Conservation (phyloP, 78 protist species). For the Parvularia atlantis region DNA sequence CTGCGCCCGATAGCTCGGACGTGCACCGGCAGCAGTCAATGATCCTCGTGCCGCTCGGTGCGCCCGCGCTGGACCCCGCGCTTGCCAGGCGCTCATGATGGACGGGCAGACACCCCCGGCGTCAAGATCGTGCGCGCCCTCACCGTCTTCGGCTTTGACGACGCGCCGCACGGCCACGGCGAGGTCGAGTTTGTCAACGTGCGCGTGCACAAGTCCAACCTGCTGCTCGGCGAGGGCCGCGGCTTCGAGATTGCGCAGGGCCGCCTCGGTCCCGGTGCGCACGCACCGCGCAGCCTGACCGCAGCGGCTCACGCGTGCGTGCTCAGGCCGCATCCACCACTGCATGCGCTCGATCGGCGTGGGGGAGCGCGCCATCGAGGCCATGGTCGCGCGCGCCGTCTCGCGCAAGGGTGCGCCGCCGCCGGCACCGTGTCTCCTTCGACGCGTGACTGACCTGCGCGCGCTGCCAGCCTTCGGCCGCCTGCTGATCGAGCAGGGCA, state of each 20-base stretch:
- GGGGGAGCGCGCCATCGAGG: slow-evolving; percentile 41
- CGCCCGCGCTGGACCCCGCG: slow-evolving; percentile 15
- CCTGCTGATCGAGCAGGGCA: too few species aligned
- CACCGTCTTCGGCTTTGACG: slow-evolving; percentile 56
- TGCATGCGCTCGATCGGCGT: slow-evolving; percentile 70
- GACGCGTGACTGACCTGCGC: too few species aligned
- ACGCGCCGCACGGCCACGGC: slow-evolving; percentile 70
- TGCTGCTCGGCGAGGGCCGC: slow-evolving; percentile 55
- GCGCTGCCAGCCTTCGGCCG: too few species aligned
- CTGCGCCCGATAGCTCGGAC: slow-evolving; percentile 8
- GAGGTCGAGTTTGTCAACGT: slow-evolving; percentile 45
- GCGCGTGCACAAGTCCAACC: slow-evolving; percentile 39
- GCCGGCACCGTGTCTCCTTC: too few species aligned
- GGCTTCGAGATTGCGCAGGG: slow-evolving; percentile 67
- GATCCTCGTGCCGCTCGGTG: slow-evolving; percentile 68
- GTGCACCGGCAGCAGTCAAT: slow-evolving; percentile 53
- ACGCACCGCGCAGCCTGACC: too few species aligned
- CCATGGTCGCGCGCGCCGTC: slow-evolving; percentile 27
- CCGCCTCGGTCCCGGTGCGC: too few species aligned
- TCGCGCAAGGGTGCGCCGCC: slow-evolving; percentile 16
- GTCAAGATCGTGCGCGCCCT: slow-evolving; percentile 37
- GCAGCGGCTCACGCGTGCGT: too few species aligned
- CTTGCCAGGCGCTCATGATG: not conserved
- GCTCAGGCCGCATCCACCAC: slow-evolving; percentile 82
- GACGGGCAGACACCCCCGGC: not conserved